A percentile compares a stretch with the other conserved stretches of the same genome.
phyloP scores from a whole-genome alignment of 345 rosid species.

The Carallia brachiata region DNA sequence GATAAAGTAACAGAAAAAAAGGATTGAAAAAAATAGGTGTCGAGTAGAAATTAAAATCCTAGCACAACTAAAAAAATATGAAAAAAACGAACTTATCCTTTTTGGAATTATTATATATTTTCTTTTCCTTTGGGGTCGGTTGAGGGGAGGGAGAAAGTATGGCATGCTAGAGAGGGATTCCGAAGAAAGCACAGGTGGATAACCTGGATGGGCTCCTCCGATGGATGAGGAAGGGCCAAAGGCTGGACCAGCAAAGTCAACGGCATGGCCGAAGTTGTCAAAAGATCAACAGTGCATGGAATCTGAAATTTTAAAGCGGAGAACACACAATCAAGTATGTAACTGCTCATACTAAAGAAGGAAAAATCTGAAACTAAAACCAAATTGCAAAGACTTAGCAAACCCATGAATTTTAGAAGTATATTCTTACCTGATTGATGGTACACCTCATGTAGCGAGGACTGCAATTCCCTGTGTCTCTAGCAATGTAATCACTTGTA shows the following conservation, averaged over 20 bases:
- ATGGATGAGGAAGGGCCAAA: conserved; percentile 89
- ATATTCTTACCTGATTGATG: conserved; percentile 71
- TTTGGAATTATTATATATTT: too few relatives aligned
- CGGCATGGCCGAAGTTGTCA: conserved; percentile 94
- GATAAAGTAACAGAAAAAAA: too few relatives aligned
- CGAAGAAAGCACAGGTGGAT: too few relatives aligned
- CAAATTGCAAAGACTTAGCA: neutral
- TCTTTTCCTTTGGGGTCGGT: too few relatives aligned
- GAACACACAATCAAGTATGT: neutral
- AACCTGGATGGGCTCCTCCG: conserved; percentile 93
- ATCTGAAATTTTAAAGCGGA: conserved; percentile 41
- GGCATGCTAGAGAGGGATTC: too few relatives aligned
- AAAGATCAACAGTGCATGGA: conserved; percentile 92
- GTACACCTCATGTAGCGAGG: conserved; percentile 99
- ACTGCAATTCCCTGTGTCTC: conserved; percentile 94
- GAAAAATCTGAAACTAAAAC: conserved; percentile 10
- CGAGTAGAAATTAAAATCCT: too few relatives aligned
- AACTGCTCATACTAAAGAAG: too few relatives aligned
- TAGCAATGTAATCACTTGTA: conserved; percentile 76
- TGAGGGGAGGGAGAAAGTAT: too few relatives aligned
- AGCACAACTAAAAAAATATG: too few relatives aligned
- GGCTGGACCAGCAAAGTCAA: conserved; percentile 92
- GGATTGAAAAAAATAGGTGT: too few relatives aligned
- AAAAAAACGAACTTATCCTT: too few relatives aligned
- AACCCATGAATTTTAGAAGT: conserved; percentile 16